Evolutionary conservation across 2,329 filamentous ascomycete genomes (phyloP).

Genomic region (Colletotrichum lupini): DNA sequence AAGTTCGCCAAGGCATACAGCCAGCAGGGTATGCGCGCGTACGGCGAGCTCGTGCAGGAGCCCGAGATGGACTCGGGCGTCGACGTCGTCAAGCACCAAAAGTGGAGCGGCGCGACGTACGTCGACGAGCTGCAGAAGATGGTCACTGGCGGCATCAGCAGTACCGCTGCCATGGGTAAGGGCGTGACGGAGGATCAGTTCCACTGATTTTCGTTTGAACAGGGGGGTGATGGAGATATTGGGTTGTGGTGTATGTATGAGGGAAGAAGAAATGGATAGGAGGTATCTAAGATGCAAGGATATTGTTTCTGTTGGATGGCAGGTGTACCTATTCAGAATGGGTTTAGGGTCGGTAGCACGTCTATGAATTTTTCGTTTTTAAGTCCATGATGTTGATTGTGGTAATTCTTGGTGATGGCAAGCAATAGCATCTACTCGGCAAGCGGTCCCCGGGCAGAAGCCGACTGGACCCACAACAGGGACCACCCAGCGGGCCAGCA

Average conservation of each 20-base stretch:
- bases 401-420: background rate
- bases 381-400: background rate
- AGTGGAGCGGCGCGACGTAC: slow-evolving; percentile 96
- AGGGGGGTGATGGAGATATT: background rate
- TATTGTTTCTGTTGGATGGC: background rate
- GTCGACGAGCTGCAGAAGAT: slow-evolving; percentile 96
- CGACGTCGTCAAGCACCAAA: slow-evolving; percentile 98
- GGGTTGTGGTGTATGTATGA: background rate
- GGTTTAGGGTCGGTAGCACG: slow-evolving; percentile 4
- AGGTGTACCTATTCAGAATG: slow-evolving; percentile 12
- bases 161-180: slow-evolving; percentile 95
- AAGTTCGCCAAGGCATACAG: slow-evolving; percentile 87
- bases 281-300: too few species aligned
- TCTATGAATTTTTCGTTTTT: slow-evolving; percentile 5
- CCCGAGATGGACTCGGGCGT: slow-evolving; percentile 92
- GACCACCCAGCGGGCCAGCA: background rate
- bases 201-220: slow-evolving; percentile 53
- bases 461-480: background rate
- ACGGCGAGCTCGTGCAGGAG: slow-evolving; percentile 97
- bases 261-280: background rate
- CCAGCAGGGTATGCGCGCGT: slow-evolving; percentile 90
- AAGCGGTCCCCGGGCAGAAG: background rate
- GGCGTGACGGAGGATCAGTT: slow-evolving; percentile 99
- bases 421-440: background rate
- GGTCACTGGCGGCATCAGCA: slow-evolving; percentile 92